These are phyloP conservation scores for Prunus davidiana DNA, from an alignment of 306 rosid species.

Conservation along the genomic window DNA sequence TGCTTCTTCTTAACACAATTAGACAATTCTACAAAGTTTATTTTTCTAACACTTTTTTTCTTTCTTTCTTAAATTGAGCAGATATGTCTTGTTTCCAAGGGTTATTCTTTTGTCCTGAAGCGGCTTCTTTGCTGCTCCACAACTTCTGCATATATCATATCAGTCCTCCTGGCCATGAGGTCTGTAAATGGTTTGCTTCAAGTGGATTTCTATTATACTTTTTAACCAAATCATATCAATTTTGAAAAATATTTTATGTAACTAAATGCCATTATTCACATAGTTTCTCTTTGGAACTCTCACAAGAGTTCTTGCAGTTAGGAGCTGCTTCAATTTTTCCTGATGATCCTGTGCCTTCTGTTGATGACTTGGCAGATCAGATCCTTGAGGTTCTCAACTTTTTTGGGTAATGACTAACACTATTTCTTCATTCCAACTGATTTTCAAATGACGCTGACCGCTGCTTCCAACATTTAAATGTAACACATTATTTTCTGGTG, in stretches of 20 bases:
- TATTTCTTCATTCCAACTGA: neutral
- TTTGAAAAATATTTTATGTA: neutral
- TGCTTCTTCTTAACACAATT: neutral
- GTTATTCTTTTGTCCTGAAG: conserved; percentile 89
- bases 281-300: conserved; percentile 63
- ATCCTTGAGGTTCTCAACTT: conserved; percentile 76
- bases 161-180: conserved; percentile 98
- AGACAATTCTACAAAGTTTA: neutral
- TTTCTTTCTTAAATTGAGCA: conserved; percentile 26
- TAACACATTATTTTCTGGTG: neutral
- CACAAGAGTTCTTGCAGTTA: conserved; percentile 87
- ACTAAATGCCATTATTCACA: conserved; percentile 50
- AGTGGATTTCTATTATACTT: conserved; percentile 11
- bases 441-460: neutral
- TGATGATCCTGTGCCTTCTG: conserved; percentile 63
- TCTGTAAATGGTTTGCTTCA: conserved; percentile 43
- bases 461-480: neutral
- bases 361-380: conserved; percentile 87
- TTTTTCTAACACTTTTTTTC: conserved; percentile 2
- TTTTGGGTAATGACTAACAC: conserved; percentile 54
- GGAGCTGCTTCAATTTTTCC: conserved; percentile 83
- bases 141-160: conserved; percentile 94
- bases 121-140: conserved; percentile 88
- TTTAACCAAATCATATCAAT: neutral
- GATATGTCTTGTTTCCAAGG: conserved; percentile 96